phyloP scores from a whole-genome alignment of 495 filamentous ascomycete species.

The Penicillium desertorum region DNA sequence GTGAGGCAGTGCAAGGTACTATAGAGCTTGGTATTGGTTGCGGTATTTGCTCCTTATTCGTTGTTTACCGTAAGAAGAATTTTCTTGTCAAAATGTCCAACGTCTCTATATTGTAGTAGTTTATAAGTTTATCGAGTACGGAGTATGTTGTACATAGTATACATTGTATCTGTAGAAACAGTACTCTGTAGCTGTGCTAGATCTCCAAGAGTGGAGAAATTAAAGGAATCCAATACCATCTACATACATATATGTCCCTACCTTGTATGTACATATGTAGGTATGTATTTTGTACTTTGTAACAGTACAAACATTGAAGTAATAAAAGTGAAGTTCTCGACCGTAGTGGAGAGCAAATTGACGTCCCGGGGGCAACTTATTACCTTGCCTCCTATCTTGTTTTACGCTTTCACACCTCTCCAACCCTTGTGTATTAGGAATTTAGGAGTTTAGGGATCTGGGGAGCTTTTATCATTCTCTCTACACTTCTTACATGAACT shows the following conservation, averaged over 20 bases:
- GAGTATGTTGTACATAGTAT: too few relatives aligned
- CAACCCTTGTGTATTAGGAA: neutral
- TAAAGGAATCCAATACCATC: neutral
- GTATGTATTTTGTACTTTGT: too few relatives aligned
- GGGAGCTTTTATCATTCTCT: neutral
- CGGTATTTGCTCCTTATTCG: neutral
- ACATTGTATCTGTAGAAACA: too few relatives aligned
- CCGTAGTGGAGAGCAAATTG: neutral
- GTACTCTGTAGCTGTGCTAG: too few relatives aligned
- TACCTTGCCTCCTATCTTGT: slow-evolving; percentile 4
- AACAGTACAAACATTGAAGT: too few relatives aligned
- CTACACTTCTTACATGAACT: slow-evolving; percentile 20
- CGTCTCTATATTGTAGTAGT: too few relatives aligned
- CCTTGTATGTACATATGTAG: too few relatives aligned
- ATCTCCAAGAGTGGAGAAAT: neutral
- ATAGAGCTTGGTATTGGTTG: slow-evolving; percentile 6
- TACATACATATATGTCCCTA: too few relatives aligned
- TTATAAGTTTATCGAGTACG: too few relatives aligned
- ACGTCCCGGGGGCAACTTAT: neutral
- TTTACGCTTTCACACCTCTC: neutral
- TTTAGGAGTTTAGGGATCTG: neutral
- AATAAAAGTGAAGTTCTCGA: slow-evolving; percentile 3
- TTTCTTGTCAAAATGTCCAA: too few relatives aligned
- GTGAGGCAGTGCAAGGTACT: slow-evolving; percentile 25
- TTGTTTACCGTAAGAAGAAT: neutral